Base-by-base conservation (phyloP, 805 yeast species). In the Candida patagonica region DNA sequence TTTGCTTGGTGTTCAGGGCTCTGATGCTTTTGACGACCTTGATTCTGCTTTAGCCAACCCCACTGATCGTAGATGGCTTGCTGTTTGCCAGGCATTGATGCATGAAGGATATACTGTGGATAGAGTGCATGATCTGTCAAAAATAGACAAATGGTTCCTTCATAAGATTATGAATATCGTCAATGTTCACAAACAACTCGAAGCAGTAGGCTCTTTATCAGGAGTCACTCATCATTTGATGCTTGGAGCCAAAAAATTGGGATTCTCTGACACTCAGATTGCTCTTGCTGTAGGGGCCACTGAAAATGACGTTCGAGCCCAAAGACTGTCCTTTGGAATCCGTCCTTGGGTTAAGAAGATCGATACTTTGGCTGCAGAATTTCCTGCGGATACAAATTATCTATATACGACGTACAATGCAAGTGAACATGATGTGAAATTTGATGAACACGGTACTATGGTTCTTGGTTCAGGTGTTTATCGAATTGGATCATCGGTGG, bases 381-480 rank as follows among this genome's bases (percentile, higher is more conserved):
- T 89, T 78, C 98, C 98, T 36, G 98, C 98, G 38, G 74, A 80
- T 55, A 89, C 98, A 41, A 89, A 89, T 71, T 89, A 89, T 65
- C 71, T 89, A 53, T 89, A 89, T 76, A 84, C 95, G 38, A 89
- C 98, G 35, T 89, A 89, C 68, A 89, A 88, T 57, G 98, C 96
- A 42, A 73, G 84, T 43, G 70, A 76, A 42, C 80, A 78, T 50
- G 98, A 89, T 62, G 80, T 89, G 36, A 73, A 68, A 33, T 92
- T 89, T 59, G 75, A 81, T 54, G 97, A 89, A 44, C 73, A 83
- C 50, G 97, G 97, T 57, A 81, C 92, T 45, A 69, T 92, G 76
- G 97, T 89, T 30, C 72, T 89, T 53, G 98, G 97, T 40, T 87
- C 96, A n/a, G 97, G 98, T 70, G 98, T 92, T 38, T 89, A 89